Evolutionary conservation across 139 green algal species (phyloP).

Genomic region (Yamagishiella unicocca): DNA sequence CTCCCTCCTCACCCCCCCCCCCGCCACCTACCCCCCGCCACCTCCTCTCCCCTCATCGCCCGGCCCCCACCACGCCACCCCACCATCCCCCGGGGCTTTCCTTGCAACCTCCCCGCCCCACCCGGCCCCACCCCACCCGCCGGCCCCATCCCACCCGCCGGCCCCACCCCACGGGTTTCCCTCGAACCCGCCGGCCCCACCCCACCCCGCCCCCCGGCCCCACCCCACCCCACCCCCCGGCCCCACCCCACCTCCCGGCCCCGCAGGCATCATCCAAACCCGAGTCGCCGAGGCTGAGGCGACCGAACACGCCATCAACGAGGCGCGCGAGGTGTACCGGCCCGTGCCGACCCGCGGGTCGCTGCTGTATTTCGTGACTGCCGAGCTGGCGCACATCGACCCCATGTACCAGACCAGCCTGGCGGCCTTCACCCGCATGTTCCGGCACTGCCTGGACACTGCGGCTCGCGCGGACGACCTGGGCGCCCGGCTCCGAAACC

Average conservation of each 20-base stretch:
- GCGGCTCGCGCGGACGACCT: conserved; percentile 63
- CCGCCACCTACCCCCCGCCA: too few species aligned
- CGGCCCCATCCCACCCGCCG: too few species aligned
- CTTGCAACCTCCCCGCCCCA: too few species aligned
- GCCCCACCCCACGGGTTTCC: too few species aligned
- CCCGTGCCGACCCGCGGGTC: conserved; percentile 73
- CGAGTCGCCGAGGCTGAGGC: conserved; percentile 86
- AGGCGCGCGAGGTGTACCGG: conserved; percentile 82
- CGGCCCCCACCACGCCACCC: too few species aligned
- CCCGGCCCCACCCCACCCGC: too few species aligned
- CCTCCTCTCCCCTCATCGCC: too few species aligned
- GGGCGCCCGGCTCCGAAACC: conserved; percentile 60
- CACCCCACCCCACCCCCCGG: background rate
- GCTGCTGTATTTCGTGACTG: conserved; percentile 87
- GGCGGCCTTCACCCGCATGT: conserved; percentile 79
- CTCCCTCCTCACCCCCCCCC: too few species aligned
- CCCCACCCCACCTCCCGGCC: background rate
- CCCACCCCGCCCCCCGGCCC: too few species aligned
- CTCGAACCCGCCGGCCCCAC: too few species aligned
- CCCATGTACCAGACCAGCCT: conserved; percentile 87
- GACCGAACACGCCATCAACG: conserved; percentile 86
- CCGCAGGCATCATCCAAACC: conserved; percentile 50
- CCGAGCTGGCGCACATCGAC: conserved; percentile 79
- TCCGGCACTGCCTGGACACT: conserved; percentile 80
- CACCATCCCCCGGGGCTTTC: too few species aligned